Base-by-base conservation (phyloP, 352 stramenopile species). In the Phytophthora kernoviae region DNA sequence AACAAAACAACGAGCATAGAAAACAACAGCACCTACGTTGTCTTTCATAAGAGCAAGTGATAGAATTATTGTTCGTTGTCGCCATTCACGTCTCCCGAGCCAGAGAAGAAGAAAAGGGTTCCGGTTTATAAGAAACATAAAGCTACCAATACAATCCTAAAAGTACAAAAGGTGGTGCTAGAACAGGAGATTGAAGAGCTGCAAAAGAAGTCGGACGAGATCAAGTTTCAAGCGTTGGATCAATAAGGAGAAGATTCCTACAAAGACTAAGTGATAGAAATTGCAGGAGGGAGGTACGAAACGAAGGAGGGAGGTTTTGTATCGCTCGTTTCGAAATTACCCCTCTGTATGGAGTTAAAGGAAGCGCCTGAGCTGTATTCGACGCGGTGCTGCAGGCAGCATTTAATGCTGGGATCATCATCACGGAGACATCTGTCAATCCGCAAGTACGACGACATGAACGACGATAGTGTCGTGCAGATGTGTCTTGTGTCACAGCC, bases 241-340 rank as follows among this genome's bases (percentile, higher is more conserved):
- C 34, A 48, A 11, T 17, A 49, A 2, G 20, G 48, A 5, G 32
- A 53, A 11, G 10, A 5, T 0, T 62, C 48, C 10, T 36, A 60
- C 0, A 26, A 6, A 7, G 49, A 41, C 12, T 24, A 52, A 15
- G 30, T 30, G 5, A 10, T 8, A n/a, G 34, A 64, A 30, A 65
- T 33, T 73, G 15, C 53, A 50, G n/a, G 44, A 52, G 7, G 14
- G 62, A 82, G 32, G 47, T 66, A 22, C 47, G 66, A 79, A 54
- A 67, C 64, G 26, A 56, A 63, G 27, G 52, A 59, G 68, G 69
- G 1, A 73, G 83, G 42, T 77, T 62, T 33, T 81, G 73, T 49
- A 74, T 65, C 33, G 54, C 77, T 14, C 77, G 75, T 7, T 87
- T 83, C 33, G 73, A 79, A 24, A 49, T 80, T 14, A 67, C 44